Percentiles rank a stretch among this genome's conserved stretches.
These are phyloP conservation scores for Nemania serpens DNA, from an alignment of 2,329 filamentous ascomycete species.

Conservation along the genomic window DNA sequence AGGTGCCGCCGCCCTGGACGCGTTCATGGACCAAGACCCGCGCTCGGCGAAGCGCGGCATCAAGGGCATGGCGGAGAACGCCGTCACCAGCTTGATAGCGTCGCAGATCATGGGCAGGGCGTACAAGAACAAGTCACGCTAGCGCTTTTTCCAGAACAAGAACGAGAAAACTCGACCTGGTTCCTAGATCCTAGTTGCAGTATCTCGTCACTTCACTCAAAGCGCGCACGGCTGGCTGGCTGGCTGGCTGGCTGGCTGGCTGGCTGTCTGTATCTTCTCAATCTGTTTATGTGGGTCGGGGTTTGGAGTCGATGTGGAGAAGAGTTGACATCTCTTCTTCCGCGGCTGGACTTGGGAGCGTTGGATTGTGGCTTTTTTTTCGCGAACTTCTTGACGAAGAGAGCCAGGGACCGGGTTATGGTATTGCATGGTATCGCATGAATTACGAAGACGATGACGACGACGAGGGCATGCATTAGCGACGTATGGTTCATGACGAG, in stretches of 20 bases:
- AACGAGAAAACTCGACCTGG: background rate
- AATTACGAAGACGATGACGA: background rate
- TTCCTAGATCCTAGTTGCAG: too few species aligned
- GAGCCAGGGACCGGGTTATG: too few species aligned
- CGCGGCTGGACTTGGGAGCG: background rate
- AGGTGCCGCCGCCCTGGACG: constrained; percentile 54
- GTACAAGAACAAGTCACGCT: constrained; percentile 6
- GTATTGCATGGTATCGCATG: background rate
- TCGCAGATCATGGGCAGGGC: constrained; percentile 40
- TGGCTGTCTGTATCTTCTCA: too few species aligned
- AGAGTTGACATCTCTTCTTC: too few species aligned
- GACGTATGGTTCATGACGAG: background rate
- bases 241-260: too few species aligned
- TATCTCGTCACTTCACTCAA: too few species aligned
- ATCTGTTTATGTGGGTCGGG: too few species aligned
- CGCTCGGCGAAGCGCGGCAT: constrained; percentile 31
- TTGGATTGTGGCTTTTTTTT: too few species aligned
- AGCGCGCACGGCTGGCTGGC: too few species aligned
- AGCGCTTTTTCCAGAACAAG: background rate
- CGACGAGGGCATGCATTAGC: background rate
- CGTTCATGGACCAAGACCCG: constrained; percentile 47
- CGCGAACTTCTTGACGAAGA: background rate
- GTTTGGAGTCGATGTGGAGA: too few species aligned
- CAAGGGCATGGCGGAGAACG: constrained; percentile 41
- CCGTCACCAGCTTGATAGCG: constrained; percentile 38